phyloP scores from a whole-genome alignment of 805 yeast genomes.

The Spathaspora hagerdaliae region DNA sequence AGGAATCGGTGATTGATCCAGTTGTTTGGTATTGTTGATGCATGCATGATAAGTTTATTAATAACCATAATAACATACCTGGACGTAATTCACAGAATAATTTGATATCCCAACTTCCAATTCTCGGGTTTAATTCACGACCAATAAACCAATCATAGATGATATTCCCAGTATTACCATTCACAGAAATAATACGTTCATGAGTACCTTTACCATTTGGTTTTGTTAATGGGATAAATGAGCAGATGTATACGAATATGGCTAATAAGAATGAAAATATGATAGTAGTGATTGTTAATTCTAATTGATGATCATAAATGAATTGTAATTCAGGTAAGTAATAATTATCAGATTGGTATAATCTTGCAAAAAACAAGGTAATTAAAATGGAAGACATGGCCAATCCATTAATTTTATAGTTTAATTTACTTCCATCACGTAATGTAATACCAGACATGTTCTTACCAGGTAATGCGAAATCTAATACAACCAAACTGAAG shows the following conservation, averaged over 20 bases:
- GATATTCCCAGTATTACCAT: conserved; percentile 77
- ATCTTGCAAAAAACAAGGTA: conserved; percentile 47
- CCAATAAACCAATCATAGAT: conserved; percentile 97
- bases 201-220: conserved; percentile 51
- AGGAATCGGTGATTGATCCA: conserved; percentile 66
- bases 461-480: conserved; percentile 57
- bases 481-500: conserved; percentile 56
- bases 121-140: conserved; percentile 88
- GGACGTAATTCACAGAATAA: conserved; percentile 92
- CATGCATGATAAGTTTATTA: conserved; percentile 71
- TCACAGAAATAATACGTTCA: conserved; percentile 74
- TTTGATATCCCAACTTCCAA: conserved; percentile 83
- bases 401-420: conserved; percentile 80
- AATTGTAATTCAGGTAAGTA: conserved; percentile 76
- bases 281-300: conserved; percentile 59
- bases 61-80: conserved; percentile 82
- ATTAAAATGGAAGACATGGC: conserved; percentile 42
- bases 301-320: conserved; percentile 63
- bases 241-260: conserved; percentile 56
- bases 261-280: conserved; percentile 64
- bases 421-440: conserved; percentile 69
- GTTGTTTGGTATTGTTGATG: conserved; percentile 70
- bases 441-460: conserved; percentile 60
- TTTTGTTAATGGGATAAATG: conserved; percentile 56
- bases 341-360: conserved; percentile 42